Base-by-base conservation (phyloP, 768 basidiomycete species). In the Cystoderma amianthinum region DNA sequence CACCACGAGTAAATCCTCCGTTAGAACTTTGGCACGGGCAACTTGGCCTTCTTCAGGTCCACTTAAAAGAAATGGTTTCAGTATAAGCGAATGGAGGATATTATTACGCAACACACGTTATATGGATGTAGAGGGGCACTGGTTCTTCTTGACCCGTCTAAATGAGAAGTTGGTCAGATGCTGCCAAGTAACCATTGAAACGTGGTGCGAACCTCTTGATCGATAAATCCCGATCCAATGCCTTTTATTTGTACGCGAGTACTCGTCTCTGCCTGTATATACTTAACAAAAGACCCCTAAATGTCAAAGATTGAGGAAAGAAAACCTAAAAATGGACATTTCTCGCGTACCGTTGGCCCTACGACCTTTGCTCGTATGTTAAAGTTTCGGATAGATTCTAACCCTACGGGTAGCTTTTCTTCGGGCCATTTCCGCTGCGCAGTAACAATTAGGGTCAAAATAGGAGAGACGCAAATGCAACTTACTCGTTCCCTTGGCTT, bases 191-290 rank as follows among this genome's bases (percentile, higher is more conserved):
- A 40, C 15, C 5, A 15, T 28, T 10, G 17, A 15, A 19, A 16
- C 7, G 18, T 35, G 19, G 28, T 7, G 34, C 19, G 34, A 42
- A 53, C 46, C 42, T 57, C 52, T 47, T 59, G 53, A 53, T 99
- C 95, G 47, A 95, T 82, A 58, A 96, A 99, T 1, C 95, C 95
- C 18, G 91, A 94, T 4, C 95, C 95, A 11, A 81, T 53, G 15
- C 95, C 95, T 62, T 98, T 98, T 52, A 99, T 96, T 59, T 99
- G 95, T 6, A 99, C 95, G 45, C 95, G 78, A 4, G 94, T 95
- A 20, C 84, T 83, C 0, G 95, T 99, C 62, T 99, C 95, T 52
- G 85, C 78, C 62, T 99, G 95, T 38, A 98, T 98, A 58, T 93
- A 93, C 64, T 99, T 99, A 50, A 99, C 95, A 55, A 97, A 99